Conservation (phyloP, 2,329 filamentous ascomycete genomes). For the Tolypocladium cylindrosporum region DNA sequence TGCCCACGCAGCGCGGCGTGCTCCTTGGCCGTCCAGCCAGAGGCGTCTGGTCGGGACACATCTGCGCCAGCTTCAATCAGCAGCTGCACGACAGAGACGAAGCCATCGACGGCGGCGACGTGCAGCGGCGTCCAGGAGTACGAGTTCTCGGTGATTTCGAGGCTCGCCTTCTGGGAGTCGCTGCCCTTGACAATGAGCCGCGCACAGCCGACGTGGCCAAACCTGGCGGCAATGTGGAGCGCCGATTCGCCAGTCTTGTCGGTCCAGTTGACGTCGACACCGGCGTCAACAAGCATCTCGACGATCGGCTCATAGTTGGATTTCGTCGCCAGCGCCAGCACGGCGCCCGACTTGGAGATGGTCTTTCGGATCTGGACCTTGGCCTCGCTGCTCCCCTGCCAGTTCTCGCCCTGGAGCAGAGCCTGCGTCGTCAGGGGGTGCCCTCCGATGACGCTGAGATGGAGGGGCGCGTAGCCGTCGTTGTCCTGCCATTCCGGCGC, state of each 20-base stretch:
- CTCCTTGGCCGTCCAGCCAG: slow-evolving; percentile 89
- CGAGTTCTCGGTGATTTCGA: slow-evolving; percentile 69
- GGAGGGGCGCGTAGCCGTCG: slow-evolving; percentile 83
- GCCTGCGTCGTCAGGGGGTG: slow-evolving; percentile 78
- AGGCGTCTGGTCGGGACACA: slow-evolving; percentile 65
- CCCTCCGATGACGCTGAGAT: slow-evolving; percentile 85
- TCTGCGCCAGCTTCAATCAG: slow-evolving; percentile 72
- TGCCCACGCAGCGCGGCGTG: slow-evolving; percentile 88
- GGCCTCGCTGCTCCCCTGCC: slow-evolving; percentile 53
- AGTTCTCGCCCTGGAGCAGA: slow-evolving; percentile 71
- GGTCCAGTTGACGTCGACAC: slow-evolving; percentile 87
- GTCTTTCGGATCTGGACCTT: slow-evolving; percentile 57
- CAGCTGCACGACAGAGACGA: slow-evolving; percentile 62
- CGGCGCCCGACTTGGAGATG: slow-evolving; percentile 76
- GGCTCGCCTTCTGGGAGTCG: slow-evolving; percentile 58
- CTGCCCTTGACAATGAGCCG: slow-evolving; percentile 64
- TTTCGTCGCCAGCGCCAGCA: slow-evolving; percentile 78
- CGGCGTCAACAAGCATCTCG: slow-evolving; percentile 76
- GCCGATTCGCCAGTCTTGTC: slow-evolving; percentile 86
- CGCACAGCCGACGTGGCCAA: slow-evolving; percentile 75
- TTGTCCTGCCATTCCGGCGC: slow-evolving; percentile 82
- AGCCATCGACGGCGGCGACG: slow-evolving; percentile 83
- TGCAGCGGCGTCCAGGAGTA: slow-evolving; percentile 96
- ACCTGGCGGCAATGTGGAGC: slow-evolving; percentile 82
- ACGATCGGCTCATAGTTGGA: slow-evolving; percentile 80